Percentiles rank a stretch among this genome's conserved stretches.
Conservation (phyloP, 1,139 yeast genomes). For the Ogataea hybrid region DNA sequence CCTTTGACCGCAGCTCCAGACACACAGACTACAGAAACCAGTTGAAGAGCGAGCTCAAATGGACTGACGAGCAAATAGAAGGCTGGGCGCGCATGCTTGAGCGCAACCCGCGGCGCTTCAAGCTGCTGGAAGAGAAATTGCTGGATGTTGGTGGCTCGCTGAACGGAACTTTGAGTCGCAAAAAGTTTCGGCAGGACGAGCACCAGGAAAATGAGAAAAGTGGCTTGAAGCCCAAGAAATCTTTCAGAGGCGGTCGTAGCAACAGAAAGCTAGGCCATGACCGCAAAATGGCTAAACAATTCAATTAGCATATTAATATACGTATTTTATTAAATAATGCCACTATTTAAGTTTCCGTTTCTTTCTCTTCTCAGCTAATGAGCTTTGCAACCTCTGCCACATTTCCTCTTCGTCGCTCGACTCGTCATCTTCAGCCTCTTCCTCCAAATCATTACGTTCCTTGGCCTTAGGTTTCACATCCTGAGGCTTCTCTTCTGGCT, state of each 20-base stretch:
- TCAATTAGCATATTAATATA: conserved; percentile 1
- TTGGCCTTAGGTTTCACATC: conserved; percentile 22
- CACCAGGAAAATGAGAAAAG: conserved; percentile 3
- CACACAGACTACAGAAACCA: conserved; percentile 50
- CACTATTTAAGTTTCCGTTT: conserved; percentile 23
- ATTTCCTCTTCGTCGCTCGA: conserved; percentile 28
- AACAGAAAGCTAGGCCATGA: conserved; percentile 62
- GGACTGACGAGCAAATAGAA: conserved; percentile 91
- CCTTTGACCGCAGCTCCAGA: conserved; percentile 51
- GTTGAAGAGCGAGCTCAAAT: conserved; percentile 50
- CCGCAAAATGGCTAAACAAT: conserved; percentile 44
- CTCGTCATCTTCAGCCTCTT: conserved; percentile 29
- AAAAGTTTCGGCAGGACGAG: conserved; percentile 19
- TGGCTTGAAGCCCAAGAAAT: conserved; percentile 47
- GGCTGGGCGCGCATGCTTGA: conserved; percentile 85
- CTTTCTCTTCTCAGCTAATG: conserved; percentile 26
- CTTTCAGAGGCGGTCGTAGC: conserved; percentile 59
- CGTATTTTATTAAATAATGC: neutral
- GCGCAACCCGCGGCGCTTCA: conserved; percentile 60
- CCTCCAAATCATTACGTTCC: conserved; percentile 34
- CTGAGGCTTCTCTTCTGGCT: conserved; percentile 14
- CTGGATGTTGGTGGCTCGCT: conserved; percentile 41
- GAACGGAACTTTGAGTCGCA: conserved; percentile 20
- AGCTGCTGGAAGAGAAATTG: conserved; percentile 59
- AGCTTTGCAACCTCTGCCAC: conserved; percentile 29